Conservation (phyloP, 805 yeast species). For the Sugiyamaella boreocaroliniensis region DNA sequence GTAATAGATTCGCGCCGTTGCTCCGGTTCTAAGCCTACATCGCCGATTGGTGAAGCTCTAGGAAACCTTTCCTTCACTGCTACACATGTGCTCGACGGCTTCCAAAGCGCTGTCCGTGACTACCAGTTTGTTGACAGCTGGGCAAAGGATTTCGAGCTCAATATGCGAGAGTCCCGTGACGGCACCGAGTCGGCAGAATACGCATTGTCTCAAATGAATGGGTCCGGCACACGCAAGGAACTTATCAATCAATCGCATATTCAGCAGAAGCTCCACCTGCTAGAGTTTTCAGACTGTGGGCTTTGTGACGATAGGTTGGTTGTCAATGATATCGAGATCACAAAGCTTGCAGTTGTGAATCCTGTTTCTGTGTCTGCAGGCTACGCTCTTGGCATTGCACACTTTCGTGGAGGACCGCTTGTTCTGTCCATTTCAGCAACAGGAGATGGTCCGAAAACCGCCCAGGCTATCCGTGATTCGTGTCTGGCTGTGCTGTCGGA, state of each 20-base stretch:
- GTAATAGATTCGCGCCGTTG: not conserved
- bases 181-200: not conserved
- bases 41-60: not conserved
- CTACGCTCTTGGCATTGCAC: slow-evolving; percentile 2
- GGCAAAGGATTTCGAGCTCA: slow-evolving; percentile 7
- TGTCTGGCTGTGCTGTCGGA: slow-evolving; percentile 5
- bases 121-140: slow-evolving; percentile 5
- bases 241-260: not conserved
- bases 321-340: not conserved
- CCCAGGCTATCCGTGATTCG: slow-evolving; percentile 7
- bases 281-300: slow-evolving; percentile 6
- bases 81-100: not conserved
- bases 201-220: not conserved
- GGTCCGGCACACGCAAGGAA: not conserved
- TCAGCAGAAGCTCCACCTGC: slow-evolving; percentile 1
- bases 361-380: slow-evolving; percentile 4
- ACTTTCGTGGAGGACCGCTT: slow-evolving; percentile 5
- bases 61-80: slow-evolving; percentile 1
- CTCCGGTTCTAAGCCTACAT: not conserved
- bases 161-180: not conserved
- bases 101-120: not conserved
- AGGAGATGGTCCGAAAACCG: not conserved
- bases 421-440: slow-evolving; percentile 4
- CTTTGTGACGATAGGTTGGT: not conserved
- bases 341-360: slow-evolving; percentile 6